Evolutionary conservation across 805 yeast species (phyloP), one percentile per base, ranked within the genome.

Genomic region (Starmerella vitae): DNA sequence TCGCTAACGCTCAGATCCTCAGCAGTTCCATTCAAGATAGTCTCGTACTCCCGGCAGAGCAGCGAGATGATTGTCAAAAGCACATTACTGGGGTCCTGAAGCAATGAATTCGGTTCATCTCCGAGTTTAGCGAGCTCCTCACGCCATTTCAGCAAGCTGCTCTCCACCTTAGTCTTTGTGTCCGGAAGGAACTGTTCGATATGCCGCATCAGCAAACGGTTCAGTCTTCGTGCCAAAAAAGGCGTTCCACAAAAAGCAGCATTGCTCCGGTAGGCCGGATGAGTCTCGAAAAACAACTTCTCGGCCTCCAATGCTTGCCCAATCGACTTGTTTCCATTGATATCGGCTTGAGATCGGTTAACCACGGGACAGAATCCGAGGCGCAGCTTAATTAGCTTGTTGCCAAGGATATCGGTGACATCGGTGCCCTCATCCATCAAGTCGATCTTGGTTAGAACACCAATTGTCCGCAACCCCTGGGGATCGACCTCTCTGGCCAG

Each of bases 191-290:
- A 79, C 39, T 78, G 74, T 60, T 80, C 76, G 60, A 91, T 91
- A 63, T 91, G 98, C 57, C 78, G 84, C 63, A 84, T 69, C 52
- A 91, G 70, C 51, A 91, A 83, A 31, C 79, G 75, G 62, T 83
- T 91, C 56, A 91, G 72, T 62, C 85, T 83, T 58, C 84, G 81
- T 37, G 97, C 95, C 57, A 91, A 68, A 60, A 79, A 91, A 30
- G 96, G 96, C n/a, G 98, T 91, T 60, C 98, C 98, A 63, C 98
- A 91, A 64, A 76, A 88, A 55, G 83, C 93, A 6, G 96, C 88
- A 59, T 88, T 91, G 24, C 91, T 78, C 51, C 84, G 72, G 63
- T 91, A 91, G 18, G 94, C 75, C 6, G 94, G 77, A 61, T 91
- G 98, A 50, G 71, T 69, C 61, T 83, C 95, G 55, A 91, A 91